Evolutionary conservation across 352 stramenopile species (phyloP), one percentile per base, ranked within the genome.

Genomic region (Globisporangium emineosum): DNA sequence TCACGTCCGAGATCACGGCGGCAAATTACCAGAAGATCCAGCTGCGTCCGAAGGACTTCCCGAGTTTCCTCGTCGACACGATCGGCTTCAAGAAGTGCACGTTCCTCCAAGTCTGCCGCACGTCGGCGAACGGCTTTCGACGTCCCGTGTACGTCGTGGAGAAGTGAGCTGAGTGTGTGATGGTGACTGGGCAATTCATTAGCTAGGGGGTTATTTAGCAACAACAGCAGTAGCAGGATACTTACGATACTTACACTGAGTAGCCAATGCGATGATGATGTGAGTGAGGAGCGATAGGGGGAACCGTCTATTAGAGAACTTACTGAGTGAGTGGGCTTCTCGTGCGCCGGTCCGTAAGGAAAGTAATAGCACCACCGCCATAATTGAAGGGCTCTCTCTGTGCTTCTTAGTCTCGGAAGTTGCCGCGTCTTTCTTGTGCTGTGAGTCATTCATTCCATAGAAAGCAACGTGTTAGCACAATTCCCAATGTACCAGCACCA

Each of bases 71-170:
- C 29, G 66, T 76, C 6, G 71, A 86, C 2, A 78, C 64, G 2
- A 67, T 91, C 9, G 86, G 86, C 5, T 94, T 94, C 52, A 71
- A 67, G 45, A 87, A 69, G 40, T 90, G 82, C 58, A 76, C 79
- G 57, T 86, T 93, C 43, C 69, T 94, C 27, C 76, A 91, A 59
- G 77, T 93, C 5, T 93, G 83, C 52, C 80, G 87, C 61, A 94
- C 86, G 60, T 88, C 81, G 4, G 74, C 75, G 2, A 90, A 91
- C 29, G 86, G 86, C 29, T 94, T 94, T 45, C 76, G 75, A 15
- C 77, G 86, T 21, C 86, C 86, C 51, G 71, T 94, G 29, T 94
- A 93, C 68, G 71, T 93, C 15, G 76, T 86, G n/a, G 76, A 86
- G 53, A 91, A 90, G 71, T 67, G 25, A 57, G n/a, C n/a, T n/a